phyloP scores from a whole-genome alignment of 2,329 filamentous ascomycete genomes.

The Aspergillus ustus region DNA sequence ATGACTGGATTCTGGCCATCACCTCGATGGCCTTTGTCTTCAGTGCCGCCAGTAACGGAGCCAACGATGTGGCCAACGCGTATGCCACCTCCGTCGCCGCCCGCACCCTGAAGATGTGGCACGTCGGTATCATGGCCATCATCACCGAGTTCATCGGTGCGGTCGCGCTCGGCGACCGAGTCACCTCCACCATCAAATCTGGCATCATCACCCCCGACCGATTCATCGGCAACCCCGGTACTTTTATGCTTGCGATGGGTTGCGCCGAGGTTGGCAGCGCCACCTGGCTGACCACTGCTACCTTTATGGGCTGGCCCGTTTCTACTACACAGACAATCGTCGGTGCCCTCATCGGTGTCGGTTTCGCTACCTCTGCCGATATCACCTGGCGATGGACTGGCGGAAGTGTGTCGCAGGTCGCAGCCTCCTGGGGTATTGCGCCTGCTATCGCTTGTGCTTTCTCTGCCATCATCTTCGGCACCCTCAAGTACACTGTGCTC shows the following conservation, averaged over 20 bases:
- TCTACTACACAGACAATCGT: conserved; percentile 49
- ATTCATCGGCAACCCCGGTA: conserved; percentile 41
- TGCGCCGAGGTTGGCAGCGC: conserved; percentile 42
- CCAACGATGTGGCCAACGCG: conserved; percentile 58
- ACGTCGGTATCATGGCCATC: conserved; percentile 55
- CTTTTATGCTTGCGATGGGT: conserved; percentile 47
- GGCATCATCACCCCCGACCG: conserved; percentile 47
- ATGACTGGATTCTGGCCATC: conserved; percentile 37
- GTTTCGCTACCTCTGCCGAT: conserved; percentile 28
- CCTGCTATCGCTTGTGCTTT: conserved; percentile 54
- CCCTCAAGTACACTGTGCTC: conserved; percentile 56
- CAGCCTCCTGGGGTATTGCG: conserved; percentile 55
- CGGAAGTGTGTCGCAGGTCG: conserved; percentile 54
- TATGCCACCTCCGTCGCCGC: conserved; percentile 60
- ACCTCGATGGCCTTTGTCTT: conserved; percentile 35
- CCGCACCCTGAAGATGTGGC: conserved; percentile 56
- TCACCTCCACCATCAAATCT: conserved; percentile 51
- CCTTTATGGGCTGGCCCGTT: conserved; percentile 44
- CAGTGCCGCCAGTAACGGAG: conserved; percentile 35
- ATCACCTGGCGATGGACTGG: conserved; percentile 42
- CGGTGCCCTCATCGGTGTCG: conserved; percentile 40
- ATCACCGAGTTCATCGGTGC: conserved; percentile 59
- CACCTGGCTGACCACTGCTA: conserved; percentile 44
- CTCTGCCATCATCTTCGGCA: conserved; percentile 55
- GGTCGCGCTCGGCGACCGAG: conserved; percentile 55